Conservation (phyloP, 768 basidiomycete genomes). For the Rhodotorula sphaerocarpa region DNA sequence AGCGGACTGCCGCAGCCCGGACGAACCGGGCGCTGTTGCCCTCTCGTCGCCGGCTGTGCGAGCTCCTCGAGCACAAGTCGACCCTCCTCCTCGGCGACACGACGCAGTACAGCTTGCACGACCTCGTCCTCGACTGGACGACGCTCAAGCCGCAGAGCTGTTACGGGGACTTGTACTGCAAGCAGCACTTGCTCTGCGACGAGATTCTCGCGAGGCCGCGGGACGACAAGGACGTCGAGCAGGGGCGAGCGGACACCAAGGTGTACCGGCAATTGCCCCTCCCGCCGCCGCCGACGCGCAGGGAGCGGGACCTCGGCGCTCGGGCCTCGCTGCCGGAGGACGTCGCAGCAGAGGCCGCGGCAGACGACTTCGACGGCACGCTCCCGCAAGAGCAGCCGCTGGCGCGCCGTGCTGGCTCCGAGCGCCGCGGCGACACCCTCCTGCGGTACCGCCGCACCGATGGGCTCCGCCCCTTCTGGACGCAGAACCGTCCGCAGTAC, state of each 20-base stretch:
- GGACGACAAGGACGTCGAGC: slow-evolving; percentile 8
- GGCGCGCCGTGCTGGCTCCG: neutral
- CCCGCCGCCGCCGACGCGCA: slow-evolving; percentile 5
- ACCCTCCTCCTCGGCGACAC: slow-evolving; percentile 37
- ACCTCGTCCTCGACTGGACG: slow-evolving; percentile 38
- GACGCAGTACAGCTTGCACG: slow-evolving; percentile 38
- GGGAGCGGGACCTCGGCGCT: no score
- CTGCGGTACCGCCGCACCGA: slow-evolving; percentile 39
- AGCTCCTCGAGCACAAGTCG: slow-evolving; percentile 37
- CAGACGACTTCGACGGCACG: no score
- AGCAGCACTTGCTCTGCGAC: slow-evolving; percentile 37
- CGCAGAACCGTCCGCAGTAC: slow-evolving; percentile 23
- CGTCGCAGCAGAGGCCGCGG: no score
- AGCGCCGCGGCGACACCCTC: slow-evolving; percentile 28
- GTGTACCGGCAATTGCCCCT: slow-evolving; percentile 25
- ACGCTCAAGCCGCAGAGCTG: slow-evolving; percentile 31
- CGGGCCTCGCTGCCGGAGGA: no score
- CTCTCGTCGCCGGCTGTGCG: slow-evolving; percentile 28
- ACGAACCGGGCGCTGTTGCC: neutral
- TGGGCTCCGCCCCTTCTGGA: slow-evolving; percentile 26
- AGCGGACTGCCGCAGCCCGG: neutral
- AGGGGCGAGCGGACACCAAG: slow-evolving; percentile 17
- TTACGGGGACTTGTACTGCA: slow-evolving; percentile 41
- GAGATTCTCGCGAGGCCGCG: slow-evolving; percentile 10
- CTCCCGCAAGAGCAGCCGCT: no score